Base-by-base conservation (phyloP, 352 stramenopile species). In the Pythium volutum region DNA sequence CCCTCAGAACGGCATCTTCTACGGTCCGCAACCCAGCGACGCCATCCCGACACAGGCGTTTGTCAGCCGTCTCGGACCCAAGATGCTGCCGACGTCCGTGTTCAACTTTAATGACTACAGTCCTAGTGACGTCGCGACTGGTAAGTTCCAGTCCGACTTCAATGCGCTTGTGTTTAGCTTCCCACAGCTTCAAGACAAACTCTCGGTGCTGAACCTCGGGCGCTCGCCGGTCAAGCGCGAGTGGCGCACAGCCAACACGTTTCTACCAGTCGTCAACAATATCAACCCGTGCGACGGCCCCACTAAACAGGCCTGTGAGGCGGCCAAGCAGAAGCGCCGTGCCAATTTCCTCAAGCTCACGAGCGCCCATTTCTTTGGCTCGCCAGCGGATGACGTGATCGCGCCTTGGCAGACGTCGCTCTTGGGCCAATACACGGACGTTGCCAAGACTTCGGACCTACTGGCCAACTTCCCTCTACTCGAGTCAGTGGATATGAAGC, bases 1-100 rank as follows among this genome's bases (percentile, higher is more conserved):
- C 2, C 64, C 71, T 2, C 75, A 84, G 52, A 84, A 84, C 60
- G 75, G 77, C 23, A 67, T 73, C 52, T 87, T 87, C 53, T 81
- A 79, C 60, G 75, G 75, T 1, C 75, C 73, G 0, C 75, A 85
- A 41, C 23, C 47, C 0, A 66, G 38, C 38, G 76, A 85, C 54
- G 22, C 33, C 4, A 55, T 71, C 18, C 73, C 74, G 22, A 62
- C 69, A 7, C 58, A 70, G 20, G 64, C 67, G n/a, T 85, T 50
- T 33, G 75, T 18, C 66, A 76, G 42, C 36, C 58, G 8, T 51
- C n/a, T 79, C 8, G 74, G 72, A 0, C 64, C 71, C 1, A 48
- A 67, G 16, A 20, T 74, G 20, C n/a, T 85, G 8, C 69, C 71
- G 1, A 20, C 34, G 14, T 50, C 64, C 18, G 41, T 67, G 29